Conservation (phyloP, 2,329 filamentous ascomycete species). For the Aspergillus neoniger region DNA sequence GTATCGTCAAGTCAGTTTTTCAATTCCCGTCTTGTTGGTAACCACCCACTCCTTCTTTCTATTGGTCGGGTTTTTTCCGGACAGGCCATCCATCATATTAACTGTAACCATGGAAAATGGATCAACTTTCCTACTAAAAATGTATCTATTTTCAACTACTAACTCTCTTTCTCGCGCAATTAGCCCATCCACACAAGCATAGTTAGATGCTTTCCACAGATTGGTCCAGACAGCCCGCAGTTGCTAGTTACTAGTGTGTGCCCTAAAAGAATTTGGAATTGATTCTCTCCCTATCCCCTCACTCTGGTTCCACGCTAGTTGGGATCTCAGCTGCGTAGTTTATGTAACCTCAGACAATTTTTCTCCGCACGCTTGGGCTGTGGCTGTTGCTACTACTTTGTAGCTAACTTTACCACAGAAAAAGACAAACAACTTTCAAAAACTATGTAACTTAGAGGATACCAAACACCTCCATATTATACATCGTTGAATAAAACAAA, state of each 20-base stretch:
- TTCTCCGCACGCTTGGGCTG: too few relatives aligned
- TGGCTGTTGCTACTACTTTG: not conserved
- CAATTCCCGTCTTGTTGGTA: too few relatives aligned
- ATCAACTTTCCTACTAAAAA: not conserved
- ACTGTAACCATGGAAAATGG: not conserved
- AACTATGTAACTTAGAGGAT: too few relatives aligned
- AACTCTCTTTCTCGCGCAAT: not conserved
- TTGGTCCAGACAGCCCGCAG: not conserved
- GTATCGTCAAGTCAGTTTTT: slow-evolving; percentile 8
- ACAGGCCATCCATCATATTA: not conserved
- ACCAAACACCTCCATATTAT: too few relatives aligned
- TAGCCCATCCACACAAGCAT: not conserved
- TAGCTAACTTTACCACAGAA: too few relatives aligned
- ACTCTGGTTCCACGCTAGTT: not conserved
- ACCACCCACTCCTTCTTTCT: not conserved
- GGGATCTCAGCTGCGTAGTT: not conserved
- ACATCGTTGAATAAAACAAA: too few relatives aligned
- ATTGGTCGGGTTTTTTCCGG: not conserved
- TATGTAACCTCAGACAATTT: too few relatives aligned
- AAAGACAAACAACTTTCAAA: too few relatives aligned
- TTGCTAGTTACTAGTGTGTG: not conserved
- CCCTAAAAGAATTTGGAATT: slow-evolving; percentile 4
- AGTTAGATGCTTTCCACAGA: too few relatives aligned
- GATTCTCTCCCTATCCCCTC: not conserved
- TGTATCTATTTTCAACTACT: not conserved